Conservation (phyloP, 495 filamentous ascomycete genomes). For the Tetracladium marchalianum region DNA sequence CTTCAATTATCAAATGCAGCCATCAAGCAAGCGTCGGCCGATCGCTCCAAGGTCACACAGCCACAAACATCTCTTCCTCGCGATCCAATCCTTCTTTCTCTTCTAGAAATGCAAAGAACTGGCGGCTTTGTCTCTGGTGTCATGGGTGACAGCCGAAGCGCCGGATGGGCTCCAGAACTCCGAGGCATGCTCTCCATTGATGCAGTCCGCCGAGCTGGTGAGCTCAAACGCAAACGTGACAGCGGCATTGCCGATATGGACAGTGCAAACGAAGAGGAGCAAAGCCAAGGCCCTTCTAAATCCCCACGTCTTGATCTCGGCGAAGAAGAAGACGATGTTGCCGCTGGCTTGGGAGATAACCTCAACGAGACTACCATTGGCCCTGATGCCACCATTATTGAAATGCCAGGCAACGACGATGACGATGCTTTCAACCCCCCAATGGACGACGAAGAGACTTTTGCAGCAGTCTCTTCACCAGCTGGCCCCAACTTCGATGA, state of each 20-base stretch:
- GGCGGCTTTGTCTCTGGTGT: slow-evolving; percentile 78
- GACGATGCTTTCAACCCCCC: slow-evolving; percentile 36
- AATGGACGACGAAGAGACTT: slow-evolving; percentile 28
- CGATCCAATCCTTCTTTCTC: slow-evolving; percentile 71
- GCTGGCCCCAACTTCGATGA: slow-evolving; percentile 53
- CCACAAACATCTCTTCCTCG: slow-evolving; percentile 70
- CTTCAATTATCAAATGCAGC: slow-evolving; percentile 45
- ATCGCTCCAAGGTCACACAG: slow-evolving; percentile 72
- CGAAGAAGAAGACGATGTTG: slow-evolving; percentile 47
- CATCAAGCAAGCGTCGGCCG: slow-evolving; percentile 71
- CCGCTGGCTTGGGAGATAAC: slow-evolving; percentile 36
- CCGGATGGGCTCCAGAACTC: slow-evolving; percentile 84
- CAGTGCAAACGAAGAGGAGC: slow-evolving; percentile 47
- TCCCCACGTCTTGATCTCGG: slow-evolving; percentile 61
- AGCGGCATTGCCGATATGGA: slow-evolving; percentile 73
- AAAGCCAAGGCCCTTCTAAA: slow-evolving; percentile 29
- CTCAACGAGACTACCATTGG: slow-evolving; percentile 40
- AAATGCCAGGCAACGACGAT: slow-evolving; percentile 48
- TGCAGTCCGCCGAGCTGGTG: slow-evolving; percentile 62
- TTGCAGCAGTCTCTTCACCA: slow-evolving; percentile 21
- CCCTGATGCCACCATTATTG: slow-evolving; percentile 45
- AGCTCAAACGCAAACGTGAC: slow-evolving; percentile 90
- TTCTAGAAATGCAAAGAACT: slow-evolving; percentile 84
- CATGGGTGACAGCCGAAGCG: slow-evolving; percentile 65
- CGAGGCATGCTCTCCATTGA: slow-evolving; percentile 76